A percentile compares a stretch with the other conserved stretches of the same genome.
Conservation (phyloP, 2,329 filamentous ascomycete genomes). For the Sporothrix phasma region DNA sequence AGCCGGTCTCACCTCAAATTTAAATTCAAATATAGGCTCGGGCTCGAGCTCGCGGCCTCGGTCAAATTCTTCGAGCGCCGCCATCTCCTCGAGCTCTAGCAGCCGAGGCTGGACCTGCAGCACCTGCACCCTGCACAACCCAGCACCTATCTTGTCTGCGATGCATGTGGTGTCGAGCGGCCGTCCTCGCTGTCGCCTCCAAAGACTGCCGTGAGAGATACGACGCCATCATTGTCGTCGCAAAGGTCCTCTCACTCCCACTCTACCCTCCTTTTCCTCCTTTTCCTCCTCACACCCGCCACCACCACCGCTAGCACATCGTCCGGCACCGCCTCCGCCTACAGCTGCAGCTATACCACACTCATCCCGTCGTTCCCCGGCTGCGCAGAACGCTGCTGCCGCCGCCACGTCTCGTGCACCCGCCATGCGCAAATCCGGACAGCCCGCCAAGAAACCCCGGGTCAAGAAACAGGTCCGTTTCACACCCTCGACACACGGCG, state of each 20-base stretch:
- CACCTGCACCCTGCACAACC: constrained; percentile 49
- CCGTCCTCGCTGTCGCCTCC: neutral
- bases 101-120: constrained; percentile 39
- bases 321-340: constrained; percentile 1
- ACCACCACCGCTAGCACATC: neutral
- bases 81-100: neutral
- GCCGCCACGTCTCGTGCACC: neutral
- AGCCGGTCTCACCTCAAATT: neutral
- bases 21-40: too few relatives aligned
- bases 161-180: constrained; percentile 43
- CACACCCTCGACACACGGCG: constrained; percentile 14
- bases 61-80: neutral
- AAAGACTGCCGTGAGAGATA: neutral
- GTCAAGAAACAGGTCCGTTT: constrained; percentile 14
- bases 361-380: neutral
- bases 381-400: neutral
- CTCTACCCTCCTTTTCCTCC: neutral
- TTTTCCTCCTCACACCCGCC: too few relatives aligned
- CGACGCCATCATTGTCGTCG: neutral
- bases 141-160: constrained; percentile 42
- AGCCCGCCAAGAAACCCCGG: neutral
- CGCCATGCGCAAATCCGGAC: neutral
- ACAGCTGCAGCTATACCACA: neutral
- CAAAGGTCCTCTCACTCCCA: neutral
- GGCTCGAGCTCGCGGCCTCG: neutral